These are phyloP conservation scores for Russula brevipes DNA, from an alignment of 768 basidiomycete species.

Conservation along the genomic window DNA sequence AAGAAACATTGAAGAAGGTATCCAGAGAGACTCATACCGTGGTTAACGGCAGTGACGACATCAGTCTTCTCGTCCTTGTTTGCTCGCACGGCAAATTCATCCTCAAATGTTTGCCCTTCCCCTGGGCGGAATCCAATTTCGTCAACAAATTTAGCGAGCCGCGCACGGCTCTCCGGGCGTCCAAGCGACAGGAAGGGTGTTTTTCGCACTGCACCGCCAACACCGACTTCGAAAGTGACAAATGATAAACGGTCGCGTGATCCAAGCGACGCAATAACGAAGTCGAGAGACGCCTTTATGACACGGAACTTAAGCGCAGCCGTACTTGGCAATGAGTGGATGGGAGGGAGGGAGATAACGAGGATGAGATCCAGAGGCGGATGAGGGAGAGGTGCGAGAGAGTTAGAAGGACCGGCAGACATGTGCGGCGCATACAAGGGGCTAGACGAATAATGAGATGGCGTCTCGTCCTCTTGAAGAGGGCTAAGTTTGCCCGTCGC, in stretches of 20 bases:
- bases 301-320: constrained; percentile 84
- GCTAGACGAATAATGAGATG: constrained; percentile 13
- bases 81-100: constrained; percentile 61
- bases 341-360: constrained; percentile 80
- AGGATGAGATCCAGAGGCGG: constrained; percentile 90
- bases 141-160: constrained; percentile 76
- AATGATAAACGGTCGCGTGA: constrained; percentile 78
- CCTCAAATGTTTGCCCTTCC: constrained; percentile 32
- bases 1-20: background rate
- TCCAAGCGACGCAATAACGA: constrained; percentile 72
- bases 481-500: constrained; percentile 24
- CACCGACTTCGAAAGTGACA: constrained; percentile 89
- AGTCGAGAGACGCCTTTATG: constrained; percentile 83
- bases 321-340: constrained; percentile 64
- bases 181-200: constrained; percentile 87
- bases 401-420: constrained; percentile 72
- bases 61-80: constrained; percentile 92
- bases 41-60: constrained; percentile 97
- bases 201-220: constrained; percentile 76
- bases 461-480: constrained; percentile 25
- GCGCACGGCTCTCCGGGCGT: constrained; percentile 57
- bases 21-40: constrained; percentile 46
- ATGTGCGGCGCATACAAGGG: constrained; percentile 46
- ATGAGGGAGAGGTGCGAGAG: constrained; percentile 75
- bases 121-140: constrained; percentile 47